Conservation (phyloP, 139 green algal genomes). For the Chlorella sorokiniana region DNA sequence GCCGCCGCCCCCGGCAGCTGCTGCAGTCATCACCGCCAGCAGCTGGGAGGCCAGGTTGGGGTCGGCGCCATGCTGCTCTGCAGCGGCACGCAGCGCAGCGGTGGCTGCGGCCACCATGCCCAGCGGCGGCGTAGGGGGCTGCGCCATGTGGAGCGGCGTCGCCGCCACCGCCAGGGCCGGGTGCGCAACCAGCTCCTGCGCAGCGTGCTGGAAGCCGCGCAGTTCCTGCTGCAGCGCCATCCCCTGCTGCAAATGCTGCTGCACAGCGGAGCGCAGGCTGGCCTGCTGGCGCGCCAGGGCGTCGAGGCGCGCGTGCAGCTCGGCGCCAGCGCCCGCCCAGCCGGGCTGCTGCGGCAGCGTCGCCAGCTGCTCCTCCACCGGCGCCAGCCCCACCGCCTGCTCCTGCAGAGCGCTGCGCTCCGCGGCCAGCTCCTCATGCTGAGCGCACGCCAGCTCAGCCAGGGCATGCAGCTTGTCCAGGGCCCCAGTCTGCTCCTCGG, state of each 20-base stretch:
- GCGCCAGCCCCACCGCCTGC: not conserved
- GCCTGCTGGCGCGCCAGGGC: not conserved
- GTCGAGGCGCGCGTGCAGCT: not conserved
- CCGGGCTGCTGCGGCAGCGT: not conserved
- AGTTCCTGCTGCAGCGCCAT: not conserved
- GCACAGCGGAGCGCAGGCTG: not conserved
- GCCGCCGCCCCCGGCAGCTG: not conserved
- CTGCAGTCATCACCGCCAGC: not conserved
- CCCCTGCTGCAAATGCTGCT: slow-evolving; percentile 1
- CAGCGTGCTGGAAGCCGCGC: not conserved
- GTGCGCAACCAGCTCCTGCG: not conserved
- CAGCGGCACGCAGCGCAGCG: not conserved
- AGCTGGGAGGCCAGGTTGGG: slow-evolving; percentile 1
- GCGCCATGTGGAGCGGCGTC: not conserved
- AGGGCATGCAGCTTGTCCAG: slow-evolving; percentile 1
- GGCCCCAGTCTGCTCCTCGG: not conserved
- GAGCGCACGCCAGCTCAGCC: not conserved
- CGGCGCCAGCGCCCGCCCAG: not conserved
- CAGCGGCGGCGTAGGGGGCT: not conserved
- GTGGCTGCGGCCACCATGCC: not conserved
- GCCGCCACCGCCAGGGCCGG: not conserved
- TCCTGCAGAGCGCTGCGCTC: not conserved
- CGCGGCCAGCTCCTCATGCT: not conserved
- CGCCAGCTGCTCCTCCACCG: not conserved
- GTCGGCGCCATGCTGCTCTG: not conserved